Conservation (phyloP, 495 filamentous ascomycete genomes). For the Bacidia gigantensis region DNA sequence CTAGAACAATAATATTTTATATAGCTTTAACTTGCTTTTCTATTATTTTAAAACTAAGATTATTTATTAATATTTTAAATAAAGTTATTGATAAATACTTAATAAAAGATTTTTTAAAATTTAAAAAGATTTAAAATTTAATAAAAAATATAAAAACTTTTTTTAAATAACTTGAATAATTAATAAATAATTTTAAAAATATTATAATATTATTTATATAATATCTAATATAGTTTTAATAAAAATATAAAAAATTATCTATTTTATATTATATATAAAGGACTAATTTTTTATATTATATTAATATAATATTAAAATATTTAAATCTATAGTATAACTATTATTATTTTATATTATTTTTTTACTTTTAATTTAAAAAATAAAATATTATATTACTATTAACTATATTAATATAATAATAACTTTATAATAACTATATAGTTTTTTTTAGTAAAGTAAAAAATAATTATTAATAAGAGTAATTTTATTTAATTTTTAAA, state of each 20-base stretch:
- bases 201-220: conserved; percentile 12
- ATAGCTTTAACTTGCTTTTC: neutral
- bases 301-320: neutral
- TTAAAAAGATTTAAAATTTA: neutral
- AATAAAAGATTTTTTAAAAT: conserved; percentile 1
- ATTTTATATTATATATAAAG: conserved; percentile 1
- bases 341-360: neutral
- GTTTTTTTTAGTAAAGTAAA: neutral
- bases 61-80: too few relatives aligned
- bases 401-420: conserved; percentile 2
- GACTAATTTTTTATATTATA: neutral
- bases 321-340: neutral
- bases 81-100: too few relatives aligned
- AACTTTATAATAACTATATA: neutral
- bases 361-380: neutral
- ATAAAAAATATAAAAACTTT: neutral
- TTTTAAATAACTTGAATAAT: neutral
- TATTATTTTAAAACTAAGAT: too few relatives aligned
- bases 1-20: neutral
- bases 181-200: conserved; percentile 1
- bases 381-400: neutral
- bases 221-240: neutral
- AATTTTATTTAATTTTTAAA: conserved; percentile 5
- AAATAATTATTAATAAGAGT: conserved; percentile 1
- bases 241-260: neutral